Base-by-base conservation (phyloP, 2,329 filamentous ascomycete species). In the Chaetomiaceae sp. region DNA sequence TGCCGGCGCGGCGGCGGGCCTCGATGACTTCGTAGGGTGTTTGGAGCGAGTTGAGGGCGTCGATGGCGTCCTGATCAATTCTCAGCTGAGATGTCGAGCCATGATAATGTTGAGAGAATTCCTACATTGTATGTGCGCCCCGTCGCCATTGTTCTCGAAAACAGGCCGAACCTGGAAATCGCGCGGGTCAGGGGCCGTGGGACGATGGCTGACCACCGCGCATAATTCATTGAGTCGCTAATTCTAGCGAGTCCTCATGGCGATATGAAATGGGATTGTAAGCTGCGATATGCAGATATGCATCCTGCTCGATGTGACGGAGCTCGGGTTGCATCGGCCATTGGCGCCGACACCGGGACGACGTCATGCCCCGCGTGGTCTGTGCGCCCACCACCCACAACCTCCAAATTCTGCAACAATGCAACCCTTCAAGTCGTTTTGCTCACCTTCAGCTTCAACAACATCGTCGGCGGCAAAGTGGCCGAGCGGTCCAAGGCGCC, bases 11-110 rank as follows among this genome's bases (percentile, higher is more conserved):
- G 51, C 84, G 80, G 47, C 94, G 84, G 47, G 86, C 84, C 67
- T 95, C 84, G 17, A 96, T 81, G 47, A 90, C 80, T 45, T 87
- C 82, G 67, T 87, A 92, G 48, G 95, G 95, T 38, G 88, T 90
- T 70, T 99, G 94, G 47, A 97, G 83, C 40, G 89, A 87, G 66
- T 95, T 95, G 73, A 89, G 73, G 56, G 77, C 71, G 33, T 67
- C 59, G 33, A 67, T 75, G 48, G 74, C 94, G 68, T 94, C 90
- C 90, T 95, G 61, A 51, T 2, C 27, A 4, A 31, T 31, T 15
- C 12, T 42, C 22, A 42, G 37, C 9, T 4, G 27, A 31, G 27
- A 12, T 31, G 27, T 31, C 8, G 25, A 31, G 9, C 27, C 9
- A 9, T 5, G 25, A 12, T 27, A 6, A 27, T 27, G 5, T 27